phyloP scores from a whole-genome alignment of 306 rosid genomes.

The Vigna unguiculata region DNA sequence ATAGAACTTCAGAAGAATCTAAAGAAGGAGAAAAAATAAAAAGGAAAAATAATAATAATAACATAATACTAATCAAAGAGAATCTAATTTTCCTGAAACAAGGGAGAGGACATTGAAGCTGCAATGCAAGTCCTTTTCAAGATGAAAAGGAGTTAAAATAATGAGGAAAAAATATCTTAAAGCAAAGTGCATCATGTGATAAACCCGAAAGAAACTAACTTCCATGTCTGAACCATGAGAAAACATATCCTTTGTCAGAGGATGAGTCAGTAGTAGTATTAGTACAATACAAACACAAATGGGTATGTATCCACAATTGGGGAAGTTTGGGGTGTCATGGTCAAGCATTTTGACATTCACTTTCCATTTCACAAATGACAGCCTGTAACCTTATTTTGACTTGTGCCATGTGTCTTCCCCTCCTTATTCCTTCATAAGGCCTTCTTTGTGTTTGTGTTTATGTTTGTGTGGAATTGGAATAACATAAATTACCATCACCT shows the following conservation, averaged over 20 bases:
- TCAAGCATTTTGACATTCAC: constrained; percentile 29
- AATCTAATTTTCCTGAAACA: neutral
- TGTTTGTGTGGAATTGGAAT: too few species aligned
- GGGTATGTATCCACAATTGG: too few species aligned
- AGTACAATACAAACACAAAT: neutral
- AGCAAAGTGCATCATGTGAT: neutral
- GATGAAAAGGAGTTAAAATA: neutral
- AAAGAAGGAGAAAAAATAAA: too few species aligned
- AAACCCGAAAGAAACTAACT: neutral
- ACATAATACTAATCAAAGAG: neutral
- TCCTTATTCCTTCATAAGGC: neutral
- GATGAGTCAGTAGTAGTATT: neutral
- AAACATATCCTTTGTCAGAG: too few species aligned
- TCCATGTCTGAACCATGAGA: too few species aligned
- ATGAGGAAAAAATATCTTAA: neutral
- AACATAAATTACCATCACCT: constrained; percentile 5
- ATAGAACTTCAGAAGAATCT: too few species aligned
- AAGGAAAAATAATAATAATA: too few species aligned
- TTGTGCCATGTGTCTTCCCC: neutral
- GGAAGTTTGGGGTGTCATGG: neutral
- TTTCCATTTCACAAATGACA: constrained; percentile 3
- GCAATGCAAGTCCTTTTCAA: neutral
- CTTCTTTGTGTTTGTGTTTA: neutral
- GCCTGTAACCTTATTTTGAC: constrained; percentile 40
- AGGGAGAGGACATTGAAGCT: neutral